Percentiles rank a stretch among this genome's conserved stretches.
Evolutionary conservation across 768 basidiomycete species (phyloP).

Genomic region (Rhizopogon sp.): DNA sequence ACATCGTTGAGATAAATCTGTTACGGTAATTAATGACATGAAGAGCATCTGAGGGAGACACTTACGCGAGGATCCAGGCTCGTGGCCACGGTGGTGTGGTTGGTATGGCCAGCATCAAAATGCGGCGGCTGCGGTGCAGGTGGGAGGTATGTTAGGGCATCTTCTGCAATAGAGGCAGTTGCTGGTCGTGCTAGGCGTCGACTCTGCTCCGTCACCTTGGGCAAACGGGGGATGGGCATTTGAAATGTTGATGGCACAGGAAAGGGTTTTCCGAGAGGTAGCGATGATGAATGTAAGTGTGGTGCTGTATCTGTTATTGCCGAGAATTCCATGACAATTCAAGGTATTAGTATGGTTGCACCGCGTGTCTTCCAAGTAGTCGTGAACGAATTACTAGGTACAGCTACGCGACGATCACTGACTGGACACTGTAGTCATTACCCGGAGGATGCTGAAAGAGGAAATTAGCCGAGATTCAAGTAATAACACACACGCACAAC

Average conservation of each 20-base stretch:
- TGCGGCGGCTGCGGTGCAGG: constrained; percentile 19
- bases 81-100: not conserved
- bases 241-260: constrained; percentile 20
- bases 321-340: constrained; percentile 14
- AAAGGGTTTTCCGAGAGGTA: constrained; percentile 17
- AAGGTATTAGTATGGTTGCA: not conserved
- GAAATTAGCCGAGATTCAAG: not conserved
- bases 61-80: not conserved
- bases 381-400: constrained; percentile 1
- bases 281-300: constrained; percentile 7
- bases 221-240: constrained; percentile 31
- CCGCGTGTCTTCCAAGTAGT: not conserved
- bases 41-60: not conserved
- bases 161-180: constrained; percentile 42
- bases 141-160: constrained; percentile 34
- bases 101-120: not conserved
- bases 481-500: not conserved
- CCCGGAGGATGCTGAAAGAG: constrained; percentile 1
- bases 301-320: not conserved
- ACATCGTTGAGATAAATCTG: not conserved
- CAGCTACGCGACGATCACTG: constrained; percentile 7
- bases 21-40: not conserved
- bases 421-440: constrained; percentile 3
- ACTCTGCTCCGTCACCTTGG: constrained; percentile 19
- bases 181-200: constrained; percentile 32